Evolutionary conservation across 225 moss, liverwort and hornwort species (phyloP).

Genomic region (Marchantia paleacea): DNA sequence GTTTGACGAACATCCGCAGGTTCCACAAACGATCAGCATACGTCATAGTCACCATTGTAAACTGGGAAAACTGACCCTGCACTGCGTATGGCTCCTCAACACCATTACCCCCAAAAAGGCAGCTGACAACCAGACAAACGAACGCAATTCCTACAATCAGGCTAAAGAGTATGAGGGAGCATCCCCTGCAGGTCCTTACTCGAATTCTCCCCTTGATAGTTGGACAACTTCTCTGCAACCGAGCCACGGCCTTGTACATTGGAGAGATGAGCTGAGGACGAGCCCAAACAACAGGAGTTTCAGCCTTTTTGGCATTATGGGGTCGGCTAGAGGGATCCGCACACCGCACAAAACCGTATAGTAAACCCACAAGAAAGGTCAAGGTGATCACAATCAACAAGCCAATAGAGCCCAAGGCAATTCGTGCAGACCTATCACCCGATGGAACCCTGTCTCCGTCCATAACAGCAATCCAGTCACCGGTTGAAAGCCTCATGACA

Average conservation of each 20-base stretch:
- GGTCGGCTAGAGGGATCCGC: constrained; percentile 39
- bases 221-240: constrained; percentile 46
- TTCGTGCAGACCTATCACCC: constrained; percentile 56
- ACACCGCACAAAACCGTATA: constrained; percentile 66
- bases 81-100: constrained; percentile 74
- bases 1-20: constrained; percentile 83
- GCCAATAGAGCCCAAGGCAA: constrained; percentile 46
- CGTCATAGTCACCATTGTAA: constrained; percentile 92
- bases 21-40: constrained; percentile 94
- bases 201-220: constrained; percentile 30
- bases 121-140: constrained; percentile 60
- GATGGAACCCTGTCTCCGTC: constrained; percentile 89
- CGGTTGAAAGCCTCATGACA: constrained; percentile 64
- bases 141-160: constrained; percentile 44
- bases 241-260: constrained; percentile 53
- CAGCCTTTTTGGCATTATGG: constrained; percentile 38
- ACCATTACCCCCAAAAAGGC: constrained; percentile 79
- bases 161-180: constrained; percentile 40
- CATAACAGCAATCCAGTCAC: constrained; percentile 89
- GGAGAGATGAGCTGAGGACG: constrained; percentile 56
- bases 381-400: constrained; percentile 44
- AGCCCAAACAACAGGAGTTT: constrained; percentile 43
- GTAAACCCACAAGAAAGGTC: constrained; percentile 52
- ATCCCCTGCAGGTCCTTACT: constrained; percentile 44
- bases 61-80: constrained; percentile 69